Evolutionary conservation across 2,329 filamentous ascomycete genomes (phyloP).

Genomic region (Zasmidium cellare): DNA sequence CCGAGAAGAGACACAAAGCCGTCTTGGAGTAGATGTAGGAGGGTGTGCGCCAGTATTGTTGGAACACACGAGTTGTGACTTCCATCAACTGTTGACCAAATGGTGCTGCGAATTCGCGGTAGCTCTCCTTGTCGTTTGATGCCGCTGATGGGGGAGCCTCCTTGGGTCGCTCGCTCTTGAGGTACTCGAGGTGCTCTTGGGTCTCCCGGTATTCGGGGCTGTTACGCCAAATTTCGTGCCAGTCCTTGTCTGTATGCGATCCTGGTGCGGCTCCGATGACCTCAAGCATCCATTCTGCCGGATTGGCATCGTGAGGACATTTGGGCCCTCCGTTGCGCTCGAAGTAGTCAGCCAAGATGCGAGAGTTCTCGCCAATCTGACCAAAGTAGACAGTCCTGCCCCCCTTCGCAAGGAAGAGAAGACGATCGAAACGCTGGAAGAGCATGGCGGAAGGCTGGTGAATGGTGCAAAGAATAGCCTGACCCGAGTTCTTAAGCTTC

Average conservation of each 20-base stretch:
- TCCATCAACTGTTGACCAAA: conserved; percentile 67
- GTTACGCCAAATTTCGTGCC: conserved; percentile 51
- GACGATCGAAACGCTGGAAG: conserved; percentile 84
- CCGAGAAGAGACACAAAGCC: conserved; percentile 63
- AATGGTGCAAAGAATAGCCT: conserved; percentile 94
- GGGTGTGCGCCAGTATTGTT: conserved; percentile 90
- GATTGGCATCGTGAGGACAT: conserved; percentile 71
- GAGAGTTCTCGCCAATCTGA: conserved; percentile 70
- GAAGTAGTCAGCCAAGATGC: conserved; percentile 71
- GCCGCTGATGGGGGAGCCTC: conserved; percentile 42
- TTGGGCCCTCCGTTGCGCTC: conserved; percentile 66
- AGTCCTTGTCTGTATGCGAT: conserved; percentile 51
- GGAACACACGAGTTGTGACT: conserved; percentile 74
- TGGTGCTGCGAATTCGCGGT: conserved; percentile 78
- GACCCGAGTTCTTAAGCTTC: conserved; percentile 84
- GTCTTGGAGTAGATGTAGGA: conserved; percentile 85
- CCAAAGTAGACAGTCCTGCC: conserved; percentile 81
- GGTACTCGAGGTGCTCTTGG: conserved; percentile 47
- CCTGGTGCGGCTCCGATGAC: conserved; percentile 56
- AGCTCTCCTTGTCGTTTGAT: conserved; percentile 54
- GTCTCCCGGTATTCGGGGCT: conserved; percentile 48
- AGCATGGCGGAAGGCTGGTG: conserved; percentile 96
- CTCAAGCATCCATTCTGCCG: conserved; percentile 76
- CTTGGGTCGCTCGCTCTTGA: conserved; percentile 42
- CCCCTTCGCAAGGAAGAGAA: conserved; percentile 74